Conservation (phyloP, 2,329 filamentous ascomycete genomes). For the Aspergillus persii region DNA sequence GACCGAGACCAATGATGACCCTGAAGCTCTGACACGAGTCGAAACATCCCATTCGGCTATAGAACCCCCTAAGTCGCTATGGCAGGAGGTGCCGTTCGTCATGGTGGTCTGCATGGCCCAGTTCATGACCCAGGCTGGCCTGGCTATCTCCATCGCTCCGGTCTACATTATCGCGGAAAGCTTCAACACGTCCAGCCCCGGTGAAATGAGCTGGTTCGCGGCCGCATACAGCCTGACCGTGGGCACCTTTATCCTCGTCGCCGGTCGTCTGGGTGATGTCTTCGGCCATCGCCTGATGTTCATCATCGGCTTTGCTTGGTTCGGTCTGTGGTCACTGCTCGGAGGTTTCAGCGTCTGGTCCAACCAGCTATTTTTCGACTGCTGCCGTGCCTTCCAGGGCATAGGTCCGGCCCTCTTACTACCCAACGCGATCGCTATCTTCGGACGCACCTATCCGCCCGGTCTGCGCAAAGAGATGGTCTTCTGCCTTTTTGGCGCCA, state of each 20-base stretch:
- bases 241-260: slow-evolving; percentile 36
- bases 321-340: slow-evolving; percentile 37
- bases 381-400: slow-evolving; percentile 54
- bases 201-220: slow-evolving; percentile 54
- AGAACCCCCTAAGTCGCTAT: slow-evolving; percentile 13
- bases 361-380: slow-evolving; percentile 49
- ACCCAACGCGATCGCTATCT: slow-evolving; percentile 63
- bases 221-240: slow-evolving; percentile 54
- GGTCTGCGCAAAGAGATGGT: slow-evolving; percentile 60
- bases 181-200: slow-evolving; percentile 44
- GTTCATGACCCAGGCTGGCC: slow-evolving; percentile 45
- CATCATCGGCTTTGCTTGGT: slow-evolving; percentile 38
- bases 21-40: slow-evolving; percentile 13
- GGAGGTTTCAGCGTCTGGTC: slow-evolving; percentile 36
- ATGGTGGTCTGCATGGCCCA: slow-evolving; percentile 32
- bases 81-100: slow-evolving; percentile 29
- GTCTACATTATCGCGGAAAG: slow-evolving; percentile 47
- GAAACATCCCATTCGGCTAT: slow-evolving; percentile 17
- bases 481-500: slow-evolving; percentile 54
- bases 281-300: slow-evolving; percentile 39
- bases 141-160: slow-evolving; percentile 50
- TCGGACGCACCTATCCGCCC: slow-evolving; percentile 57
- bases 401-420: slow-evolving; percentile 60
- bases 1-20: slow-evolving; percentile 4
- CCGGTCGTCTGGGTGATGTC: slow-evolving; percentile 38